A percentile compares a stretch with the other conserved stretches of the same genome.
These are phyloP conservation scores for Colletotrichum theobromicola DNA, from an alignment of 2,329 filamentous ascomycete species.

Conservation along the genomic window DNA sequence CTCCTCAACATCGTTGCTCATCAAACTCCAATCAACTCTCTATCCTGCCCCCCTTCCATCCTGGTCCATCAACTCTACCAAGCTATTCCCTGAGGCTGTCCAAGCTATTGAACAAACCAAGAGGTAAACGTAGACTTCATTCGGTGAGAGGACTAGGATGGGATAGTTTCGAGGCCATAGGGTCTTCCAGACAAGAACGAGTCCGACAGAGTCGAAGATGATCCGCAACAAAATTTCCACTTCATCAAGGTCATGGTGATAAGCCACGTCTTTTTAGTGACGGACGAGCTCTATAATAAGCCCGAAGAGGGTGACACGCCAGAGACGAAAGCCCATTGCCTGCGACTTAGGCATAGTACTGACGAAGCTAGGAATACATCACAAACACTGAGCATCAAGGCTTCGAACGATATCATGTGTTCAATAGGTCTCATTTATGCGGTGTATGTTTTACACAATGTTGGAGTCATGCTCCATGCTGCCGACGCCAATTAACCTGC, in stretches of 20 bases:
- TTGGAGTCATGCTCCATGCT: slow-evolving; percentile 21
- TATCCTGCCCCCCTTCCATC: not conserved
- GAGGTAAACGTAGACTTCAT: not conserved
- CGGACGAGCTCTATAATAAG: not conserved
- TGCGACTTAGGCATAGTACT: not conserved
- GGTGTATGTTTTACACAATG: slow-evolving; percentile 21
- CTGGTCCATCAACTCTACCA: not conserved
- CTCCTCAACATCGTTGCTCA: not conserved
- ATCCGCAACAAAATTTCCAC: not conserved
- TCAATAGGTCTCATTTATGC: slow-evolving; percentile 22
- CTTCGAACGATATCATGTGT: not conserved
- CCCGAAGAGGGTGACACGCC: not conserved
- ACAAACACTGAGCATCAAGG: not conserved
- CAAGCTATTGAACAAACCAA: not conserved
- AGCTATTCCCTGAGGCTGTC: rapidly evolving
- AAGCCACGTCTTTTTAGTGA: too few relatives aligned
- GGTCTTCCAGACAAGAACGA: not conserved
- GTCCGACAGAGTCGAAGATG: not conserved
- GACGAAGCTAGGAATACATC: not conserved
- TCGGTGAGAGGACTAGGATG: not conserved
- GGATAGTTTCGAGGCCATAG: not conserved
- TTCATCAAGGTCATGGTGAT: too few relatives aligned
- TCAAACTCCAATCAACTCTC: not conserved
- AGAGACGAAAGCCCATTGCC: not conserved
- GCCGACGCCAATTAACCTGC: slow-evolving; percentile 24